A percentile compares a stretch with the other conserved stretches of the same genome.
Evolutionary conservation across 2,329 filamentous ascomycete genomes (phyloP).

Genomic region (Helotiales sp.): DNA sequence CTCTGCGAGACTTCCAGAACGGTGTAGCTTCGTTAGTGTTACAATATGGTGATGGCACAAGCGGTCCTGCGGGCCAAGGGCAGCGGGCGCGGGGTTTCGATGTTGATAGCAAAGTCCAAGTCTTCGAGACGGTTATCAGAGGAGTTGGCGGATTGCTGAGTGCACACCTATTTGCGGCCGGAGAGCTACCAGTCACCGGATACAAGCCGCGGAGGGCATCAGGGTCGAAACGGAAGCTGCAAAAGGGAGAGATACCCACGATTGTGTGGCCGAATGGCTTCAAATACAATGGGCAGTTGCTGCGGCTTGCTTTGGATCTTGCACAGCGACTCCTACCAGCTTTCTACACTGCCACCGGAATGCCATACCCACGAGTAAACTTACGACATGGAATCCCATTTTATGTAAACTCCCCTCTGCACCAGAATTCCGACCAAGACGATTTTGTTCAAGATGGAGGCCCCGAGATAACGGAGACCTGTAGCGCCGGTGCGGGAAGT

Average conservation of each 20-base stretch:
- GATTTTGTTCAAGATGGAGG: constrained; percentile 42
- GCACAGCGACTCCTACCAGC: constrained; percentile 84
- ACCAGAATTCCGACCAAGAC: constrained; percentile 57
- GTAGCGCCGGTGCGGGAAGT: constrained; percentile 95
- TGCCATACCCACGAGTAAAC: constrained; percentile 95
- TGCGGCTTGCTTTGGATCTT: constrained; percentile 87
- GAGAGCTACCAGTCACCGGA: constrained; percentile 83
- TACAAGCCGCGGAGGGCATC: constrained; percentile 60
- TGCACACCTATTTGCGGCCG: constrained; percentile 90
- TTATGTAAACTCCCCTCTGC: constrained; percentile 83
- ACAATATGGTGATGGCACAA: constrained; percentile 84
- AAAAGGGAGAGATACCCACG: constrained; percentile 54
- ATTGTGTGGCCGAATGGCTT: constrained; percentile 80
- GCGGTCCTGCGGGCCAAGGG: constrained; percentile 71
- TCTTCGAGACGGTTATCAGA: constrained; percentile 97
- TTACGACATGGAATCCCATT: constrained; percentile 89
- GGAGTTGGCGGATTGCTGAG: constrained; percentile 90
- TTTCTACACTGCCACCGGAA: constrained; percentile 87
- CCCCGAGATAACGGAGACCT: constrained; percentile 88
- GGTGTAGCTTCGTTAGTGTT: constrained; percentile 77
- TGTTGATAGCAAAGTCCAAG: constrained; percentile 95
- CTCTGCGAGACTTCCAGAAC: constrained; percentile 77
- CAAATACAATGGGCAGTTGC: constrained; percentile 84
- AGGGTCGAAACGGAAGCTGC: constrained; percentile 37
- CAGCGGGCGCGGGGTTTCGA: constrained; percentile 82